Conservation (phyloP, 345 rosid genomes). For the Heritiera fomes region DNA sequence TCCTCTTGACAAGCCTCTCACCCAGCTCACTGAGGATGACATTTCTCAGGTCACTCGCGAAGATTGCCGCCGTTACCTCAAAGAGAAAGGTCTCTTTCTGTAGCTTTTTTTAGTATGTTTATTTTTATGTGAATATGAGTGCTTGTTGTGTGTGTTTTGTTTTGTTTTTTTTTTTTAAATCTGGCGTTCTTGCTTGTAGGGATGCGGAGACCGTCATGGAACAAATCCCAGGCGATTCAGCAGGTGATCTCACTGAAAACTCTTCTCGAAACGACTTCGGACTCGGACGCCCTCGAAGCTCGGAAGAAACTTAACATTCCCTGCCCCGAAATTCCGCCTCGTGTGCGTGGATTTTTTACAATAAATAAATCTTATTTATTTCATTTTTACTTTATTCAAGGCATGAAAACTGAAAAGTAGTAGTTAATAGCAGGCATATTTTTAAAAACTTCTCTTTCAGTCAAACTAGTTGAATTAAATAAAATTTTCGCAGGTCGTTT, state of each 20-base stretch:
- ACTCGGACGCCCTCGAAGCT: constrained; percentile 30
- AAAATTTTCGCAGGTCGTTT: constrained; percentile 29
- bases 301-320: constrained; percentile 31
- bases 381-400: not conserved
- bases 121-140: not conserved
- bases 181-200: constrained; percentile 32
- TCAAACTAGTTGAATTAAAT: constrained; percentile 1
- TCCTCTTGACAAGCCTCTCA: constrained; percentile 42
- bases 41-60: constrained; percentile 57
- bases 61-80: constrained; percentile 56
- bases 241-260: constrained; percentile 51
- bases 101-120: not conserved
- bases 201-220: constrained; percentile 58
- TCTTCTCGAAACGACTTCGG: constrained; percentile 40
- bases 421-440: not conserved
- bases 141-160: not conserved
- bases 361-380: not conserved
- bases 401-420: not conserved
- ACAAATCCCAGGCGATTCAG: constrained; percentile 60
- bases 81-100: constrained; percentile 35
- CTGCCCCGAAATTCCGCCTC: constrained; percentile 18
- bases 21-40: constrained; percentile 52
- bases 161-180: not conserved
- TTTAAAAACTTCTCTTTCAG: constrained; percentile 1
- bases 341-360: constrained; percentile 22